Evolutionary conservation across 257 asterid species (phyloP).

Genomic region (Solanum sitiens): DNA sequence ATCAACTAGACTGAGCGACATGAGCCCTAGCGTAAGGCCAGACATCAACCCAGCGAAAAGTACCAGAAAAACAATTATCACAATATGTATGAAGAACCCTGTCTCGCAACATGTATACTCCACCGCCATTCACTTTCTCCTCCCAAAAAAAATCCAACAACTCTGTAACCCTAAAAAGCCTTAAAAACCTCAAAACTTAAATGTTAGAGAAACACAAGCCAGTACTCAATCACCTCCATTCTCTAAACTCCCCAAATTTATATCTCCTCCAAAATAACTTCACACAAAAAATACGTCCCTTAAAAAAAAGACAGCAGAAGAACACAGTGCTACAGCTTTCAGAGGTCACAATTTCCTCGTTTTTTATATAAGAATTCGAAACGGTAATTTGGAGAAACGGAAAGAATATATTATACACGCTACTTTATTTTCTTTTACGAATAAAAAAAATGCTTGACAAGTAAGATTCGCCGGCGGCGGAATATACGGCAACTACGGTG

Average conservation of each 20-base stretch:
- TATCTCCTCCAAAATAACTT: not conserved
- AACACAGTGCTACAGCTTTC: not conserved
- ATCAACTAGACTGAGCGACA: slow-evolving; percentile 97
- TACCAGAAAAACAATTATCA: slow-evolving; percentile 44
- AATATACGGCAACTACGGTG: not conserved
- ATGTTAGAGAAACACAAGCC: slow-evolving; percentile 1
- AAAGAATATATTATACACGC: not conserved
- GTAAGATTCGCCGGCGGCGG: not conserved
- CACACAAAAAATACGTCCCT: not conserved
- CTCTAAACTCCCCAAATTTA: not conserved
- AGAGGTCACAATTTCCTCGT: not conserved
- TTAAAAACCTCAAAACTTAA: not conserved
- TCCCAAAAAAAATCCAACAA: not conserved
- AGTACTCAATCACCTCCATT: not conserved
- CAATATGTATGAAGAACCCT: slow-evolving; percentile 56
- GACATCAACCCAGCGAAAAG: slow-evolving; percentile 89
- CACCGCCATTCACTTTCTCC: slow-evolving; percentile 59
- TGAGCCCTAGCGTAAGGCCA: slow-evolving; percentile 93
- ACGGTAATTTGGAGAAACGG: not conserved
- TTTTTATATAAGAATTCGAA: not conserved
- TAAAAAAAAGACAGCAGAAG: not conserved
- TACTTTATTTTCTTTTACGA: not conserved
- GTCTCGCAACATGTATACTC: slow-evolving; percentile 66
- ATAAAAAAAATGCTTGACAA: not conserved
- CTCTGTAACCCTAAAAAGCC: not conserved